These are phyloP conservation scores for Clonostachys sp. DNA, from an alignment of 2,329 filamentous ascomycete species.

Conservation along the genomic window DNA sequence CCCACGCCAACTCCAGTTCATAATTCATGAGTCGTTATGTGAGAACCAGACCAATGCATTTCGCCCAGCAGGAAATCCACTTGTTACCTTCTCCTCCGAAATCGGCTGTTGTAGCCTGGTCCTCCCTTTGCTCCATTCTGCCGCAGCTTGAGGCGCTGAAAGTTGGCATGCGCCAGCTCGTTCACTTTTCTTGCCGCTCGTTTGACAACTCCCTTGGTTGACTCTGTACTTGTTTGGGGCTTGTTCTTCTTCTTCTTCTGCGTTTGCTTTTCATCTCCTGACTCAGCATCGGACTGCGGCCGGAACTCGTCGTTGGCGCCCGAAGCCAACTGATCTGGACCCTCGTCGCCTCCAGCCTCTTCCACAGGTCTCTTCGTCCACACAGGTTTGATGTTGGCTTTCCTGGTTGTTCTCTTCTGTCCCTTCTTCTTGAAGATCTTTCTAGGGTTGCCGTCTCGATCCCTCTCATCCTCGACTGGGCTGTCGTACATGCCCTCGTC, in stretches of 20 bases:
- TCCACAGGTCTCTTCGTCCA: constrained; percentile 39
- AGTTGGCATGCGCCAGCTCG: constrained; percentile 61
- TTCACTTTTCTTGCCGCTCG: constrained; percentile 56
- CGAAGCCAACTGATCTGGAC: constrained; percentile 3
- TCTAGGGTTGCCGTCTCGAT: constrained; percentile 53
- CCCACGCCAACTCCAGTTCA: too few species aligned
- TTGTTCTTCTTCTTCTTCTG: constrained; percentile 13
- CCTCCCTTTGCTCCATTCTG: constrained; percentile 61
- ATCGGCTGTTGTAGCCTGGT: constrained; percentile 50
- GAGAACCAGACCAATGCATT: background rate
- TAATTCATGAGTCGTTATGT: background rate
- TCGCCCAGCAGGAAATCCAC: background rate
- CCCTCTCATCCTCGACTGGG: constrained; percentile 43
- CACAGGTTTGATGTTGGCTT: constrained; percentile 58
- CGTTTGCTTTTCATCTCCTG: constrained; percentile 10
- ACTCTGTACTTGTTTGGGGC: constrained; percentile 15
- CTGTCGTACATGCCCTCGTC: constrained; percentile 57
- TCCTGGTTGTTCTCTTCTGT: constrained; percentile 71
- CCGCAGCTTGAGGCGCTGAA: constrained; percentile 59
- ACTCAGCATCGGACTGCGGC: constrained; percentile 4
- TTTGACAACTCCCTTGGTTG: constrained; percentile 37
- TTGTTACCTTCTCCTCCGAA: constrained; percentile 40
- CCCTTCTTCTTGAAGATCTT: constrained; percentile 78
- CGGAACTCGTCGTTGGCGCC: constrained; percentile 11
- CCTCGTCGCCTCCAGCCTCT: constrained; percentile 26